Evolutionary conservation across 345 rosid genomes (phyloP), one percentile per base, ranked within the genome.

Genomic region (Hypericum androsaemum): DNA sequence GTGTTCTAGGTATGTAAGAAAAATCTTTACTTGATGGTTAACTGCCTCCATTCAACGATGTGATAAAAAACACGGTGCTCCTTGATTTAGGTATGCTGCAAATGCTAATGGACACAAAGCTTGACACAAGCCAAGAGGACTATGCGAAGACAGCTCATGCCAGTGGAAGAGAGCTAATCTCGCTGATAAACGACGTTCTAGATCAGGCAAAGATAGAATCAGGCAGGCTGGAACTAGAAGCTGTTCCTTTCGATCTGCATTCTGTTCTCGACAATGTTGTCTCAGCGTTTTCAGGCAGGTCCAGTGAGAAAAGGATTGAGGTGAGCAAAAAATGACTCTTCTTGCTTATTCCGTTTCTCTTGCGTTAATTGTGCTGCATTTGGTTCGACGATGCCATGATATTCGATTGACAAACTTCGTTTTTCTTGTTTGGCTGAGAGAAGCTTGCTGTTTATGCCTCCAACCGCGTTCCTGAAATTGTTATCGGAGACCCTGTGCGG

Each of bases 181-280:
- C 82, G 43, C 45, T 92, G 44, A 88, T 92, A 67, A 84, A 83
- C 14, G 95, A 78, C 57, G 96, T 92, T 65, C 96, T 92, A 68
- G 98, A 92, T 75, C 96, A 84, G 56, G 96, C 96, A 35, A 92
- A 92, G 86, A 92, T 92, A 69, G 98, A 92, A 77, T 88, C 98
- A 7, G 95, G 96, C 69, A 79, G 79, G 78, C 88, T 92, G 13
- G 98, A 92, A 61, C 78, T 83, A 7, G 98, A 92, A 59, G 65
- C 71, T 12, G 96, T 88, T 15, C 83, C 98, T 52, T 92, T 92
- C 56, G 89, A 92, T 73, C 69, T 82, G 51, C 86, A 78, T 35
- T 58, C 64, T 5, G 71, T 80, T 62, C 88, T 92, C 8, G 98
- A 92, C 67, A 83, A 77, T 11, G 69, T 92, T 54, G 71, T 89